Base-by-base conservation (phyloP, 2,329 filamentous ascomycete species). In the Didymosphaeria variabile region DNA sequence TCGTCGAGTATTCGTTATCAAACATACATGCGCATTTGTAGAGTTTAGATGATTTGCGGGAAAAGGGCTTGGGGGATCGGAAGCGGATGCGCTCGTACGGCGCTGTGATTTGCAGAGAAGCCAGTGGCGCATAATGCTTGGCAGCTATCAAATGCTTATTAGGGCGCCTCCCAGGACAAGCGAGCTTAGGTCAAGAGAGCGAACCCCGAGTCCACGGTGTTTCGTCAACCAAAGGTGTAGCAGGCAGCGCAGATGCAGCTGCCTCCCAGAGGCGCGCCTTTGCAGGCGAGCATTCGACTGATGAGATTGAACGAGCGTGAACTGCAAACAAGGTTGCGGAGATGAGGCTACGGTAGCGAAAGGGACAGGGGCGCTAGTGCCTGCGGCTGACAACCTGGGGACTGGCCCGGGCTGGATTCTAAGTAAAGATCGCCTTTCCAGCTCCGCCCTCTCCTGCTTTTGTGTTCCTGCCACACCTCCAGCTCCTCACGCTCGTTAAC, bases 341-440 rank as follows among this genome's bases (percentile, higher is more conserved):
- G n/a, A 45, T 45, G 34, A 21, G 42, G 52, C 52, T 34, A 44
- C n/a, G 42, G 29, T 46, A 55, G 42, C 52, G 52, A 55, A 45
- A 36, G 51, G 38, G 23, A 42, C 36, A 45, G 40, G 40, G 53
- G 42, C 53, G 32, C 42, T 36, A 45, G 38, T 29, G 36, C 8
- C 29, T 55, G 42, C 40, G 53, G 53, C 53, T 55, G 53, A 55
- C 53, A 47, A 55, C 40, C 42, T 55, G 53, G 53, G 53, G 29
- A 12, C 13, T 31, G 40, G 53, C 19, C 29, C 40, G 29, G 29
- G 40, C 38, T 55, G 38, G 52, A 31, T 45, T 5, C 42, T 36
- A 55, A 46, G 53, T 47, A 55, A 55, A 55, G 53, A 55, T 55
- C 29, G 53, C 53, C 52, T 54, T 17, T 32, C 40, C 53, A 55